A percentile compares a stretch with the other conserved stretches of the same genome.
Evolutionary conservation across 352 stramenopile species (phyloP).

Genomic region (Ophiocytium majus): DNA sequence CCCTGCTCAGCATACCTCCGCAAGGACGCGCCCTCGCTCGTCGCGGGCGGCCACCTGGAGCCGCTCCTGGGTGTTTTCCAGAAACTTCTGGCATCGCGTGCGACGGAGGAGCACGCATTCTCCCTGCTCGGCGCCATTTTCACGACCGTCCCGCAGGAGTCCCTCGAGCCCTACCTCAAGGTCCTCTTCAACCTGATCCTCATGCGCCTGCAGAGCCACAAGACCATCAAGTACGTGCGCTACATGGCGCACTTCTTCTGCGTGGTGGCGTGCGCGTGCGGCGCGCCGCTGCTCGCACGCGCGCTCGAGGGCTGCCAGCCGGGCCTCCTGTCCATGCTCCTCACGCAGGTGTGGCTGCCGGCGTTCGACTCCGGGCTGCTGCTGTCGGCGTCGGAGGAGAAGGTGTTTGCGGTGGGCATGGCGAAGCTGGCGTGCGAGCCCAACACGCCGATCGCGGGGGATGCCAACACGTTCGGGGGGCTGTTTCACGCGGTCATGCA

Average conservation of each 20-base stretch:
- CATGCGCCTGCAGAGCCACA: slow-evolving; percentile 83
- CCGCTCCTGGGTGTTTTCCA: slow-evolving; percentile 95
- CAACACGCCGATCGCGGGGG: neutral
- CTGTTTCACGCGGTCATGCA: neutral
- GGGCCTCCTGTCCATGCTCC: slow-evolving; percentile 41
- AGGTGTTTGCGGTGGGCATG: slow-evolving; percentile 52
- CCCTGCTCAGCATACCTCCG: slow-evolving; percentile 79
- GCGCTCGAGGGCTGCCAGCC: slow-evolving; percentile 41
- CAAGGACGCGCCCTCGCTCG: slow-evolving; percentile 81
- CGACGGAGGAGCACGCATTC: slow-evolving; percentile 87
- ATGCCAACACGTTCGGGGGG: neutral
- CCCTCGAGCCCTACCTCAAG: slow-evolving; percentile 70
- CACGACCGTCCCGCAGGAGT: slow-evolving; percentile 61
- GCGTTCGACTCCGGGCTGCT: slow-evolving; percentile 42
- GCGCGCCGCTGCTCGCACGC: slow-evolving; percentile 27
- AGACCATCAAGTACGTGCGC: slow-evolving; percentile 75
- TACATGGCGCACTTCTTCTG: slow-evolving; percentile 47
- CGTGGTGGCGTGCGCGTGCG: slow-evolving; percentile 48
- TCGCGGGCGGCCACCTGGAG: slow-evolving; percentile 64
- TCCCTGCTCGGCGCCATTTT: slow-evolving; percentile 83
- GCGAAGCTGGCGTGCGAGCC: slow-evolving; percentile 46
- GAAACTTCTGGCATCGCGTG: slow-evolving; percentile 88
- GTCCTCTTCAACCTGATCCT: slow-evolving; percentile 91
- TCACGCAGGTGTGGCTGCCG: slow-evolving; percentile 49
- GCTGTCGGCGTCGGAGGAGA: slow-evolving; percentile 33